Evolutionary conservation across 805 yeast species (phyloP), one percentile per base, ranked within the genome.

Genomic region (Schwanniomyces yamadae): DNA sequence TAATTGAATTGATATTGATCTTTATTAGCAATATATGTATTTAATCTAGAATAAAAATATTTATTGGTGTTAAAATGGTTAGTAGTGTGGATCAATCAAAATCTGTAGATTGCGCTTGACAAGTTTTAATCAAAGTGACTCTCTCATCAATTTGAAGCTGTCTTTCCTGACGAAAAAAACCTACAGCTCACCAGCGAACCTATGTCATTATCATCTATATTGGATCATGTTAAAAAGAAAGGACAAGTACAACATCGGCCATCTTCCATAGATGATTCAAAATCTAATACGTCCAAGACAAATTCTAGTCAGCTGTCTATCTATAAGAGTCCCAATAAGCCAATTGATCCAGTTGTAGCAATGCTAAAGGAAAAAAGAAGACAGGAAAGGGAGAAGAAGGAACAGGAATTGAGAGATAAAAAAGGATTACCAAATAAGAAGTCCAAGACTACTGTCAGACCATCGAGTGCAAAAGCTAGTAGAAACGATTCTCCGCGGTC

Each of bases 281-380:
- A 3, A 11, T 5, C 29, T 27, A 5, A 18, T 16, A 11, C 11
- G 6, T 9, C 12, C 10, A 27, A 27, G 15, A 13, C 12, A 8
- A 15, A 27, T 10, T 13, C 20, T 4, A 20, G 10, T 11, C 26
- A 14, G 13, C 15, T 18, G 17, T 16, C 8, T 5, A 8, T 11
- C 17, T 12, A 13, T n/a, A 3, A 12, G 17, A 16, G 20, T 11
- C 14, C 16, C 4, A 27, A 16, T 27, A 37, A 68, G 34, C 54
- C 60, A 15, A 66, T 72, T 4, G 91, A 84, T 51, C 88, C 90
- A 0, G 87, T 87, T 4, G 86, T 84, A 6, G 78, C 77, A 23
- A 58, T 83, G 39, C 60, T 84, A 24, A 84, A 84, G 45, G 89
- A 82, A 39, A 77, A 80, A 2, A 64, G 91, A 51, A 64, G 77